phyloP scores from a whole-genome alignment of 169 alveolate genomes.

The Amoebophrya sp. region DNA sequence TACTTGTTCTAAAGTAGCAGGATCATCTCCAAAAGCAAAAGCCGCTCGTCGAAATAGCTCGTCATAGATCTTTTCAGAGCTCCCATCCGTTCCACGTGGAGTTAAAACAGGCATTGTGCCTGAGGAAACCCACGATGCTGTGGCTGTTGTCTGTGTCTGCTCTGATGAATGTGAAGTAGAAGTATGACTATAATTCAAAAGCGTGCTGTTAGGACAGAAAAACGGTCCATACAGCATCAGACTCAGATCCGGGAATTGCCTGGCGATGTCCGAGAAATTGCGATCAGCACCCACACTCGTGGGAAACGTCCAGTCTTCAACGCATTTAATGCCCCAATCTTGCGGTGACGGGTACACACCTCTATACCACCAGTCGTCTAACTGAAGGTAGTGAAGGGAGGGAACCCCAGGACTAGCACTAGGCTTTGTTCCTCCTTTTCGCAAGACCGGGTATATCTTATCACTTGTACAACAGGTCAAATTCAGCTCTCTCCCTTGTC shows the following conservation, averaged over 20 bases:
- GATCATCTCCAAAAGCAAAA: background rate
- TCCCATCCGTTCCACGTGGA: background rate
- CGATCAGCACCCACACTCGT: background rate
- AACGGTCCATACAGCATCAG: background rate
- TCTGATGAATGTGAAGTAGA: too few relatives aligned
- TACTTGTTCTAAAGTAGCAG: background rate
- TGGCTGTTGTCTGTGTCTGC: too few relatives aligned
- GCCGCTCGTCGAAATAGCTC: background rate
- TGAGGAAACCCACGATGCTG: background rate
- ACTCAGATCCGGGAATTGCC: background rate
- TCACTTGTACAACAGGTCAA: background rate
- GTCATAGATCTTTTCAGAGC: background rate
- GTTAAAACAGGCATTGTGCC: background rate
- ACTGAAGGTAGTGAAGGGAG: background rate
- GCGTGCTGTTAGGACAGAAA: background rate
- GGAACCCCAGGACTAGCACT: background rate
- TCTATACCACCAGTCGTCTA: background rate
- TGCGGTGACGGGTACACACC: background rate
- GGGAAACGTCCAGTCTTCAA: background rate
- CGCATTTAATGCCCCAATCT: slow-evolving; percentile 10
- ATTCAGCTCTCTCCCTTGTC: background rate
- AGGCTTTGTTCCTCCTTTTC: background rate
- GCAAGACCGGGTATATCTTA: background rate
- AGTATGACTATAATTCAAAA: background rate
- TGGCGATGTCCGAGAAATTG: background rate